Base-by-base conservation (phyloP, 768 basidiomycete species). In the Naganishia friedmannii region DNA sequence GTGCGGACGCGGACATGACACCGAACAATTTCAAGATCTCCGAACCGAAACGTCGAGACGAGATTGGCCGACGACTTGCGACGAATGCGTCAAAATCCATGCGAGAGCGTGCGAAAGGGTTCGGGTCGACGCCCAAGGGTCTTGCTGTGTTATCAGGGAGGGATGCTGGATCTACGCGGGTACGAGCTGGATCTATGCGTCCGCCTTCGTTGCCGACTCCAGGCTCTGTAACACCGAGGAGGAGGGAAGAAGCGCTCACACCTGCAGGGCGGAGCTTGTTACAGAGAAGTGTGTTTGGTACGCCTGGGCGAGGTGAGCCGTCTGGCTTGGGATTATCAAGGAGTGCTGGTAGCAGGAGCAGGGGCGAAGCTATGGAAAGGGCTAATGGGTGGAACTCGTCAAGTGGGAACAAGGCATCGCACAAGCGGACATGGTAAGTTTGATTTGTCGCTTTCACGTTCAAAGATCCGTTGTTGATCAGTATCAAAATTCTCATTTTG, bases 231-330 rank as follows among this genome's bases (percentile, higher is more conserved):
- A 93, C 92, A 1, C 92, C 93, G 0, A 85, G 88, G 71, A 86
- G 87, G 73, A 85, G 88, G 19, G 87, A 87, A 10, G 91, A 90
- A 7, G 87, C 85, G 71, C 80, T 95, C 72, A 94, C 93, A 0
- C 93, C 93, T n/a, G 93, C 93, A 31, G 93, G 88, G 29, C 86
- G 84, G 77, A 83, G 88, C 71, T 77, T 96, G 53, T 82, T 96
- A 72, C 87, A 93, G 60, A 65, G 70, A 58, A 74, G 72, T 26
- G 46, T 67, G 23, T 45, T 63, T 69, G 73, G 63, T n/a, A 70
- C 69, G 2, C 69, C 69, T 42, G 71, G 42, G 67, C 53, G 70
- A 12, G 67, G 39, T 26, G 71, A 53, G 69, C 70, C 54, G 48
- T 73, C 72, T 31, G 70, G 73, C 32, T 69, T 70, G 73, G 42